Evolutionary conservation across 2,329 filamentous ascomycete species (phyloP).

Genomic region (Neodidymelliopsis sp.): DNA sequence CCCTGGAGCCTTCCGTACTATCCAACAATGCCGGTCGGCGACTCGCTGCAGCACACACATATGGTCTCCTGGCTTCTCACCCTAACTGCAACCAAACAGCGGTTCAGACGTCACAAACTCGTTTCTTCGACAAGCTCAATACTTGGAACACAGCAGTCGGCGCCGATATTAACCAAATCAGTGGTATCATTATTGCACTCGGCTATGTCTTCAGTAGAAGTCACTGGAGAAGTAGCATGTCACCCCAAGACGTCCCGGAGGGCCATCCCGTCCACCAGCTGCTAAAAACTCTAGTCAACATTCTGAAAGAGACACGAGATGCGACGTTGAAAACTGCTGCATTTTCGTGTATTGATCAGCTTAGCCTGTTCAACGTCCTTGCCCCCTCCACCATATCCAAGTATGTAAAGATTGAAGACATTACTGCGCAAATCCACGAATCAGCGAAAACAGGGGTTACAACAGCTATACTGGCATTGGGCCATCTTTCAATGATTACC

Average conservation of each 20-base stretch:
- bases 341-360: constrained; percentile 65
- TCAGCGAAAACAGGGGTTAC: constrained; percentile 83
- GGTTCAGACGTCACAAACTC: constrained; percentile 54
- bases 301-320: constrained; percentile 64
- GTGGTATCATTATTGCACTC: constrained; percentile 67
- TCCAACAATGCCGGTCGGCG: constrained; percentile 77
- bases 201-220: constrained; percentile 66
- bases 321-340: constrained; percentile 64
- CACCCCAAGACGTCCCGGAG: constrained; percentile 33
- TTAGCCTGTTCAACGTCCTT: constrained; percentile 66
- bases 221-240: constrained; percentile 56
- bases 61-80: constrained; percentile 80
- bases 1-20: constrained; percentile 67
- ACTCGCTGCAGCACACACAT: constrained; percentile 70
- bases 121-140: constrained; percentile 57
- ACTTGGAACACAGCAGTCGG: constrained; percentile 68
- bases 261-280: constrained; percentile 52
- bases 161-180: constrained; percentile 64
- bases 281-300: constrained; percentile 56
- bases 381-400: constrained; percentile 50
- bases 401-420: constrained; percentile 50
- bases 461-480: constrained; percentile 80
- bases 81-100: constrained; percentile 49
- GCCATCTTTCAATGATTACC: constrained; percentile 73
- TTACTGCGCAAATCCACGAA: constrained; percentile 69